Percentiles rank a stretch among this genome's conserved stretches.
Conservation (phyloP, 495 filamentous ascomycete species). For the Chlorociboria aeruginascens region DNA sequence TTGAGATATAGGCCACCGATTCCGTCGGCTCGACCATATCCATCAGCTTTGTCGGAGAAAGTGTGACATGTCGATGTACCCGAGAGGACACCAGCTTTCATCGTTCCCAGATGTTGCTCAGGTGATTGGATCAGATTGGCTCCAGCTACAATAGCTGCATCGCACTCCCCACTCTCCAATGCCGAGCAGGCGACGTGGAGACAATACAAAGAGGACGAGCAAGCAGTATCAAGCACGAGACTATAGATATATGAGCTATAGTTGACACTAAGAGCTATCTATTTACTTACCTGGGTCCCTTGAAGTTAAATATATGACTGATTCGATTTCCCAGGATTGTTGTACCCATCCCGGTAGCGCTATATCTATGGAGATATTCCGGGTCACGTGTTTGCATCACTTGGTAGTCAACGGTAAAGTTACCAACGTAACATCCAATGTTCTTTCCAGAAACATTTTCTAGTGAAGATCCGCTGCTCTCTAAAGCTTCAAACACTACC, state of each 20-base stretch:
- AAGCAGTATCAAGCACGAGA: constrained; percentile 30
- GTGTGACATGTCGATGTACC: constrained; percentile 39
- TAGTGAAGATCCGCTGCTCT: constrained; percentile 14
- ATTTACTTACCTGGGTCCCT: constrained; percentile 26
- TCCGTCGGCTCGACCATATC: constrained; percentile 56
- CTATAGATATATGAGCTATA: constrained; percentile 43
- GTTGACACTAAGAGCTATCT: constrained; percentile 16
- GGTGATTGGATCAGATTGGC: constrained; percentile 1
- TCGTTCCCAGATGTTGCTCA: neutral
- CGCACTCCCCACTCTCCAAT: neutral
- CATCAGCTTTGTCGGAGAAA: constrained; percentile 50
- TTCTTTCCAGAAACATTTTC: constrained; percentile 16
- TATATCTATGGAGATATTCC: constrained; percentile 20
- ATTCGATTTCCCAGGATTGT: constrained; percentile 40
- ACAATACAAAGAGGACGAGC: neutral
- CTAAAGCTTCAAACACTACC: constrained; percentile 22
- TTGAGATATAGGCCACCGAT: constrained; percentile 49
- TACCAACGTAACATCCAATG: constrained; percentile 23
- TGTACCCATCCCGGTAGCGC: constrained; percentile 27
- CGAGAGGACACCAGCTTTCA: constrained; percentile 1
- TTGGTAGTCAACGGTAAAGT: constrained; percentile 28
- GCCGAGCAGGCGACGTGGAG: constrained; percentile 20
- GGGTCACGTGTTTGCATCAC: constrained; percentile 23
- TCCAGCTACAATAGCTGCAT: neutral
- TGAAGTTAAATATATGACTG: constrained; percentile 35